Base-by-base conservation (phyloP, 176 grass and related monocot genomes). In the Chrysopogon serrulatus region DNA sequence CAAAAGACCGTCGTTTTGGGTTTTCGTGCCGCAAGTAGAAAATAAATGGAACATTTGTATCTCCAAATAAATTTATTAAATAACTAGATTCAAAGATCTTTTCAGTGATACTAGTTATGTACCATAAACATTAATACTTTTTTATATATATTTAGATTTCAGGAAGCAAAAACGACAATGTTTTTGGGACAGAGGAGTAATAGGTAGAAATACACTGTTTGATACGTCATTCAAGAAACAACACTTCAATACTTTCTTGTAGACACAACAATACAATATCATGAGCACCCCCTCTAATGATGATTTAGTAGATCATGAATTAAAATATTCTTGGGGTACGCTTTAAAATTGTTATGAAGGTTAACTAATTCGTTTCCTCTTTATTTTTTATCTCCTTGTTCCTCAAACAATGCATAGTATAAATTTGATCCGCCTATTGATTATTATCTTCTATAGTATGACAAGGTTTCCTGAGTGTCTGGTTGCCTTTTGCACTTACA, bases 401-500 rank as follows among this genome's bases (percentile, higher is more conserved):
- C 27, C 24, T 72, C 40, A 21, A 64, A 68, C 21, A 65, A 33
- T 64, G 21, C 63, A 19, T 13, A 12, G 26, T 79, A 31, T 72
- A 63, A 61, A 35, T 42, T 16, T 27, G 33, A 68, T 37, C 72
- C 15, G 26, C 0, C 3, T 62, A 65, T 84, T 84, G 60, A 73
- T 79, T 43, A 73, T 79, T 43, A 21, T 18, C 66, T 79, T 67
- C 17, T 17, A 37, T 36, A 31, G 21, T n/a, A 40, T 65, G 54
- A 17, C 83, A 71, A 62, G 39, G 70, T 71, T 64, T n/a, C 40
- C 77, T 3, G 13, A 42, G 33, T 71, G 51, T 78, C 65, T 88
- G 51, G 78, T 45, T 23, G 62, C 34, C 53, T 72, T 88, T 78
- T 78, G 33, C 42, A 41, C 72, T 34, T 88, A 66, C 74, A 88